Conservation (phyloP, 305 asterid genomes). For the Solanum aculeatissimum region DNA sequence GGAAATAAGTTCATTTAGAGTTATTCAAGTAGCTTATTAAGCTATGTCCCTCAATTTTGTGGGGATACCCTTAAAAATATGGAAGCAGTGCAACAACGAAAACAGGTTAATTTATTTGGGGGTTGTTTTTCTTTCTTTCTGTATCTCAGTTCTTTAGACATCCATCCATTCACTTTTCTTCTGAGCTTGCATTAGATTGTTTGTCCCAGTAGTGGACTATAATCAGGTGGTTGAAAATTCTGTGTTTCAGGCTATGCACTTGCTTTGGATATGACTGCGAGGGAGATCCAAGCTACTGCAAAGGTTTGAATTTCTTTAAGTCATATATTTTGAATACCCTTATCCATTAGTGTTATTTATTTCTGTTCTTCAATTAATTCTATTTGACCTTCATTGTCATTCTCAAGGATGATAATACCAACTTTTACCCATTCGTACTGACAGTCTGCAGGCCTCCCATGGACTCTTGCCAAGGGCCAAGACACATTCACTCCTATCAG, state of each 20-base stretch:
- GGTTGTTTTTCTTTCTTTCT: not conserved
- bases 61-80: not conserved
- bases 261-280: conserved; percentile 97
- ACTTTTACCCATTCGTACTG: not conserved
- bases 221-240: not conserved
- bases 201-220: not conserved
- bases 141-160: not conserved
- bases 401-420: not conserved
- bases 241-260: conserved; percentile 79
- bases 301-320: conserved; percentile 43
- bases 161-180: not conserved
- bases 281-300: conserved; percentile 81
- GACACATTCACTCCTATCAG: conserved; percentile 98
- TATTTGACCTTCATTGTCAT: not conserved
- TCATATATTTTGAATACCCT: not conserved
- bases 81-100: not conserved
- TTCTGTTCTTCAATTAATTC: not conserved
- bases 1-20: not conserved
- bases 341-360: not conserved
- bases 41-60: not conserved
- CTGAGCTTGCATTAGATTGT: not conserved
- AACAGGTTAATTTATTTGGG: not conserved
- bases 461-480: conserved; percentile 93
- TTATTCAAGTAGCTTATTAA: not conserved
- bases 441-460: conserved; percentile 97